phyloP scores from a whole-genome alignment of 2,329 filamentous ascomycete genomes.

The Nemania serpens region DNA sequence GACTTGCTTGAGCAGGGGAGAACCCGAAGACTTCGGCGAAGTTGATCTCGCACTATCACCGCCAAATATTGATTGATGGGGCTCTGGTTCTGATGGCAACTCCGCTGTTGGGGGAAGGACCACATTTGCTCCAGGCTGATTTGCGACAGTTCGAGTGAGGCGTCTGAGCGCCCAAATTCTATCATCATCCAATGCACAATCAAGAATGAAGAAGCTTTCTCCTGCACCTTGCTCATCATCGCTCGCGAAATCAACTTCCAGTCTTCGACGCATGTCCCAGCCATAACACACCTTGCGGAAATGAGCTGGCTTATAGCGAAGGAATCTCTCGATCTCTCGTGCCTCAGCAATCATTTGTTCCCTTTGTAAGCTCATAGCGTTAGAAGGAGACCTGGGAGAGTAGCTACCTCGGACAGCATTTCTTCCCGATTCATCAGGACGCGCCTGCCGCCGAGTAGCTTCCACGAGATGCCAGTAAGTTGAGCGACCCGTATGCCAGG shows the following conservation, averaged over 20 bases:
- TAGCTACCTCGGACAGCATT: constrained; percentile 73
- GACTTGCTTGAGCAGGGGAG: constrained; percentile 30
- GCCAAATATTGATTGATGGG: constrained; percentile 41
- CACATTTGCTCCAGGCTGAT: constrained; percentile 14
- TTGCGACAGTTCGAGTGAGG: constrained; percentile 45
- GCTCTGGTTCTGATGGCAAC: constrained; percentile 11
- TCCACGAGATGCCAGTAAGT: constrained; percentile 84
- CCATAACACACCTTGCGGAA: constrained; percentile 78
- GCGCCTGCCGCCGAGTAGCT: constrained; percentile 71
- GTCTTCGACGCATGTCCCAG: constrained; percentile 88
- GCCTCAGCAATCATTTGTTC: constrained; percentile 78
- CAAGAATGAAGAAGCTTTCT: constrained; percentile 76
- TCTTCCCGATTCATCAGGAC: constrained; percentile 73
- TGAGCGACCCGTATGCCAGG: constrained; percentile 80
- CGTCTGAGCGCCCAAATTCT: constrained; percentile 51
- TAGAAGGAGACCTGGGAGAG: constrained; percentile 77
- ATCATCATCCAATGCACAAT: constrained; percentile 69
- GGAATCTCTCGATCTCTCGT: constrained; percentile 77
- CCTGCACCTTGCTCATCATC: constrained; percentile 78
- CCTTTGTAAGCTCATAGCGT: constrained; percentile 70
- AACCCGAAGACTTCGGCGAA: constrained; percentile 30
- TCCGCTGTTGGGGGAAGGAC: constrained; percentile 11
- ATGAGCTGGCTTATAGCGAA: constrained; percentile 73
- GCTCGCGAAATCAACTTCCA: constrained; percentile 88
- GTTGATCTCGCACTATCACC: constrained; percentile 28